Evolutionary conservation across 75 land plant genomes (phyloP).

Genomic region (Pinus tabuliformis): DNA sequence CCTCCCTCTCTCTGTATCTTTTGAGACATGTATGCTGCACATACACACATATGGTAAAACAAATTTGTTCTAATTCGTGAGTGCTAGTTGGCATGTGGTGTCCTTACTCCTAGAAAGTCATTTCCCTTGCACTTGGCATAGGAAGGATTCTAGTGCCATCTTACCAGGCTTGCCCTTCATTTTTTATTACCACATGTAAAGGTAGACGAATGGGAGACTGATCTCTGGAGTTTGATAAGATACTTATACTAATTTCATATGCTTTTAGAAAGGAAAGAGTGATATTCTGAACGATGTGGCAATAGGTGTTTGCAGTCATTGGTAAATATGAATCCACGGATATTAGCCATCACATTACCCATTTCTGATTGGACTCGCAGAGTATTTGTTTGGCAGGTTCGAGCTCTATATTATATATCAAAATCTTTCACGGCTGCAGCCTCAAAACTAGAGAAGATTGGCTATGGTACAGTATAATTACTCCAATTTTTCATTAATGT

Average conservation of each 20-base stretch:
- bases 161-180: not conserved
- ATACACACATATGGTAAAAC: not conserved
- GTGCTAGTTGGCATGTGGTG: not conserved
- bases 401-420: constrained; percentile 82
- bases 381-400: constrained; percentile 50
- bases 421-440: constrained; percentile 80
- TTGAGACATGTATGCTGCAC: too few species aligned
- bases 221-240: not conserved
- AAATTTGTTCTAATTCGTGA: not conserved
- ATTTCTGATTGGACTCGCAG: not conserved
- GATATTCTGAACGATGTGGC: not conserved
- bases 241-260: not conserved
- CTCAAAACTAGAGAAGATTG: constrained; percentile 95
- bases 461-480: constrained; percentile 58
- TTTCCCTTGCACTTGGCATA: not conserved
- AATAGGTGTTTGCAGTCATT: not conserved
- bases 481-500: not conserved
- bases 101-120: not conserved
- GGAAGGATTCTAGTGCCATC: not conserved
- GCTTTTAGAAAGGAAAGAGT: not conserved
- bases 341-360: not conserved
- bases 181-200: constrained; percentile 1
- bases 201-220: not conserved
- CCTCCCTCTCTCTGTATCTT: too few species aligned
- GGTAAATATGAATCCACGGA: not conserved